Conservation (phyloP, 371 early-diverging fungal genomes). For the Mortierella sp. region DNA sequence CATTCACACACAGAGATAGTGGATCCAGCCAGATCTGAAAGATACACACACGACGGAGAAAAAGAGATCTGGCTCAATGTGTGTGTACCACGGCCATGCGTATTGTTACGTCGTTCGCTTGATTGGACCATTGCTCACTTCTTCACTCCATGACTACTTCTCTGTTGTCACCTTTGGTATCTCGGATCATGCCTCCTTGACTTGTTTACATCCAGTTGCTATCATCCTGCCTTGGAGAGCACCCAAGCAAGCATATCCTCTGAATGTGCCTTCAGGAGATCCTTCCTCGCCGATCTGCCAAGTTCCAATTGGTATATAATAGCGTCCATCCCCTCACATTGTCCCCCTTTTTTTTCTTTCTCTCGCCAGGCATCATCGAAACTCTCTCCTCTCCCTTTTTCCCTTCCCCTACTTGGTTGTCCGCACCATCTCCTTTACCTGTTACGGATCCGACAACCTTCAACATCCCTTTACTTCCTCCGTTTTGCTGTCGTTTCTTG, state of each 20-base stretch:
- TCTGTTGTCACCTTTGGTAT: no score
- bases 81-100: not conserved
- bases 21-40: not conserved
- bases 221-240: not conserved
- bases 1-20: not conserved
- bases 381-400: not conserved
- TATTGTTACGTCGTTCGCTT: no score
- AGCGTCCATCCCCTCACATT: no score
- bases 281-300: not conserved
- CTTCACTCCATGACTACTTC: no score
- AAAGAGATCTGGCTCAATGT: not conserved
- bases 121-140: no score
- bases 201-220: no score
- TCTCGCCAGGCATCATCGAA: conserved; percentile 1
- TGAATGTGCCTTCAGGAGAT: not conserved
- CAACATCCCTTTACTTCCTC: not conserved
- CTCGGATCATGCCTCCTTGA: no score
- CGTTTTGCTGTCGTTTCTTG: no score
- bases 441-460: not conserved
- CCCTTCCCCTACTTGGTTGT: not conserved
- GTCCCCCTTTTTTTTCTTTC: not conserved
- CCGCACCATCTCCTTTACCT: not conserved
- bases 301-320: not conserved
- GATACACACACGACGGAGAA: not conserved
- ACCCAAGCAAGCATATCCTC: not conserved